Conservation (phyloP, 345 rosid species). For the Dimocarpus longan region DNA sequence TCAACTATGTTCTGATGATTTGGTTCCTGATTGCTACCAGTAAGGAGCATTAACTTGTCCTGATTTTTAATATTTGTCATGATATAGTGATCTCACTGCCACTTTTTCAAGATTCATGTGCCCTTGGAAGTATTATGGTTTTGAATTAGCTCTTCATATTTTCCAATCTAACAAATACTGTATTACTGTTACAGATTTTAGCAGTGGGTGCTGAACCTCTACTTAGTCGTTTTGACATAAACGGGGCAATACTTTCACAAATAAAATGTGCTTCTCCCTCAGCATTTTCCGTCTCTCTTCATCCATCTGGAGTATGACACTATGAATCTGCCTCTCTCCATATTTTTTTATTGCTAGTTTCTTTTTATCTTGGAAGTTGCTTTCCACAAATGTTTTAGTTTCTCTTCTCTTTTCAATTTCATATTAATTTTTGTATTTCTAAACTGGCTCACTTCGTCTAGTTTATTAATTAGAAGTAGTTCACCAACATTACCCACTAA, state of each 20-base stretch:
- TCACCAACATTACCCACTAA: neutral
- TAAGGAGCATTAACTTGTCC: neutral
- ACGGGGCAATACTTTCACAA: constrained; percentile 71
- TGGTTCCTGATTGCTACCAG: neutral
- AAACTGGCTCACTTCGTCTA: neutral
- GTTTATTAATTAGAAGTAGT: neutral
- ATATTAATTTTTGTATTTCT: neutral
- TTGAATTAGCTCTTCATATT: neutral
- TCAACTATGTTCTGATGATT: neutral
- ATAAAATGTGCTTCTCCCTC: constrained; percentile 85
- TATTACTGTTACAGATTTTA: constrained; percentile 60
- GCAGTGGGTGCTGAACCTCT: constrained; percentile 87
- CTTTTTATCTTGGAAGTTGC: neutral
- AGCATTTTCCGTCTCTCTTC: constrained; percentile 75
- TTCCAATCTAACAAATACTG: constrained; percentile 8
- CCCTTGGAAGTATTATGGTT: neutral
- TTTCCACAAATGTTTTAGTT: neutral
- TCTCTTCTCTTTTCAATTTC: neutral
- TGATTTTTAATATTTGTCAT: neutral
- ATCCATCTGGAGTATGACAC: constrained; percentile 71
- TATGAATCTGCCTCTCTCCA: neutral
- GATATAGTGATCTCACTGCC: neutral
- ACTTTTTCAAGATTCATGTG: neutral
- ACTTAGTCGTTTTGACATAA: constrained; percentile 69
- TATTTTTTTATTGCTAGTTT: neutral